Conservation (phyloP, 257 asterid genomes). For the Coffea eugenioides region DNA sequence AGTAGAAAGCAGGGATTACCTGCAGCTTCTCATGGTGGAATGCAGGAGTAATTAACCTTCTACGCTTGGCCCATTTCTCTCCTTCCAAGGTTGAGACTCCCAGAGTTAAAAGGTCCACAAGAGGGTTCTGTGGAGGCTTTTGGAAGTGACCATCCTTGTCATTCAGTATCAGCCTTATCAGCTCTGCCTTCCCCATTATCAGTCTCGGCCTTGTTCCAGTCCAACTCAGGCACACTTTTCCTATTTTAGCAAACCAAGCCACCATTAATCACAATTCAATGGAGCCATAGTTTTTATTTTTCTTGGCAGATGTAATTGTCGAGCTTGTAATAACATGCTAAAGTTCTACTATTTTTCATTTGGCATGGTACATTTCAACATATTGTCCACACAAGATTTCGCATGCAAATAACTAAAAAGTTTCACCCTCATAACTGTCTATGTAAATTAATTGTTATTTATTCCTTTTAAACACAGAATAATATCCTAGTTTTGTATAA, state of each 20-base stretch:
- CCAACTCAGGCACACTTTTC: conserved; percentile 26
- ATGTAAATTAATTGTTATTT: too few relatives aligned
- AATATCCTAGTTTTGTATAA: too few relatives aligned
- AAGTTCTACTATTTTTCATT: background rate
- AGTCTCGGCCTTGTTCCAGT: conserved; percentile 24
- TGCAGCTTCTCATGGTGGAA: conserved; percentile 30
- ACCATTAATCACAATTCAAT: background rate
- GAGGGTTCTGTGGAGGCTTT: conserved; percentile 8
- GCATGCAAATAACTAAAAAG: background rate
- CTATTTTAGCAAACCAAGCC: conserved; percentile 7
- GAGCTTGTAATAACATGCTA: background rate
- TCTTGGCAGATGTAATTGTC: background rate
- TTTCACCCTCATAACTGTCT: background rate
- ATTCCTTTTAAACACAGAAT: too few relatives aligned
- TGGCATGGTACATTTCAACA: background rate
- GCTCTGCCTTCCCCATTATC: conserved; percentile 26
- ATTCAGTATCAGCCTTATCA: conserved; percentile 14
- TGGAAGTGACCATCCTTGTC: conserved; percentile 12
- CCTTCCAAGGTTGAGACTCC: conserved; percentile 31
- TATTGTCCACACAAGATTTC: background rate
- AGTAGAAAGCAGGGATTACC: conserved; percentile 7
- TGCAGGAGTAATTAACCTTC: conserved; percentile 27
- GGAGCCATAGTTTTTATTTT: background rate
- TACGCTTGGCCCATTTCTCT: conserved; percentile 26
- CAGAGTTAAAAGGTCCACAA: conserved; percentile 16